phyloP scores from a whole-genome alignment of 768 basidiomycete genomes.

The Lactarius tabidus region DNA sequence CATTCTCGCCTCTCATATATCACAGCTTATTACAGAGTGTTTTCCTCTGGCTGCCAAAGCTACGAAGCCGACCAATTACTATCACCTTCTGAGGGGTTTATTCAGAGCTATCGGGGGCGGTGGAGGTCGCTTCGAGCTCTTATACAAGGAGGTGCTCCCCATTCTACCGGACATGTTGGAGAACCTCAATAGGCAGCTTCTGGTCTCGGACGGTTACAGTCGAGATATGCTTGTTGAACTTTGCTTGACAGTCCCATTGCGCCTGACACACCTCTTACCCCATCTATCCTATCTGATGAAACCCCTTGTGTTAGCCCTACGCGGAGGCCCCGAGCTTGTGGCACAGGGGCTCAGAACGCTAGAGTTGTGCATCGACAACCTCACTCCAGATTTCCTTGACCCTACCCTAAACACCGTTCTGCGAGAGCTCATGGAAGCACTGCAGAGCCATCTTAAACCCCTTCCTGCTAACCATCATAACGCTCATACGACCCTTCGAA shows the following conservation, averaged over 20 bases:
- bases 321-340: slow-evolving; percentile 83
- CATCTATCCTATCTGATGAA: slow-evolving; percentile 96
- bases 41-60: slow-evolving; percentile 93
- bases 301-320: slow-evolving; percentile 86
- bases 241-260: slow-evolving; percentile 92
- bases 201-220: slow-evolving; percentile 74
- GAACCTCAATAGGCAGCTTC: slow-evolving; percentile 84
- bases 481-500: slow-evolving; percentile 92
- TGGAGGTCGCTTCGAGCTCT: slow-evolving; percentile 86
- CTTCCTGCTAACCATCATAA: slow-evolving; percentile 85
- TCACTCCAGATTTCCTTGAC: slow-evolving; percentile 96
- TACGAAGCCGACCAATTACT: slow-evolving; percentile 86
- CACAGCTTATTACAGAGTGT: slow-evolving; percentile 92
- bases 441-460: slow-evolving; percentile 88
- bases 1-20: slow-evolving; percentile 89
- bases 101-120: slow-evolving; percentile 92
- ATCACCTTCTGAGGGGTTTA: slow-evolving; percentile 84
- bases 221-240: slow-evolving; percentile 96
- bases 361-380: slow-evolving; percentile 98
- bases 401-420: slow-evolving; percentile 91
- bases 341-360: slow-evolving; percentile 94
- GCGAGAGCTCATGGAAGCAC: slow-evolving; percentile 89
- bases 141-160: slow-evolving; percentile 95
- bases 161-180: slow-evolving; percentile 97
- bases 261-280: slow-evolving; percentile 92